Percentiles rank a stretch among this genome's conserved stretches.
phyloP scores from a whole-genome alignment of 805 yeast genomes.

The Helenozyma rhizophorensis region DNA sequence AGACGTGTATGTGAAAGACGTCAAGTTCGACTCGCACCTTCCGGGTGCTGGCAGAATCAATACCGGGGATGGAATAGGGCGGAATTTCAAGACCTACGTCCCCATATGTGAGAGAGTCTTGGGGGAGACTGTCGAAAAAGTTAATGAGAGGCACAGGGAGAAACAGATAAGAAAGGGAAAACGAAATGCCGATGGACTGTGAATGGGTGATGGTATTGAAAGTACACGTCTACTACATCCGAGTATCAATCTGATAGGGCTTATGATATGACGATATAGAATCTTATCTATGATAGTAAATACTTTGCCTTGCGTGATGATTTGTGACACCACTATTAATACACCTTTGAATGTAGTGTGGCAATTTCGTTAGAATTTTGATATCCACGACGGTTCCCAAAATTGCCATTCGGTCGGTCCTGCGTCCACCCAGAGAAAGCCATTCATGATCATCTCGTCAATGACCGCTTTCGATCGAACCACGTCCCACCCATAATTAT shows the following conservation, averaged over 20 bases:
- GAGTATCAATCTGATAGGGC: too few species aligned
- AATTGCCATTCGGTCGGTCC: constrained; percentile 36
- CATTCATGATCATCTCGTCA: constrained; percentile 75
- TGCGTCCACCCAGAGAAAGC: constrained; percentile 81
- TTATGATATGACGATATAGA: too few species aligned
- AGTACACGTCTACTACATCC: too few species aligned
- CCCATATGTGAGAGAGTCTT: constrained; percentile 54
- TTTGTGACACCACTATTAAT: too few species aligned
- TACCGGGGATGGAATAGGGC: constrained; percentile 77
- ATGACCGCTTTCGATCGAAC: constrained; percentile 59
- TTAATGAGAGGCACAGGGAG: constrained; percentile 58
- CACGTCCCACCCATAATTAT: constrained; percentile 72
- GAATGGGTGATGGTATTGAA: too few species aligned
- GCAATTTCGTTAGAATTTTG: constrained; percentile 6
- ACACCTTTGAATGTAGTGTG: too few species aligned
- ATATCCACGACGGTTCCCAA: constrained; percentile 78
- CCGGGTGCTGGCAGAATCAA: constrained; percentile 39
- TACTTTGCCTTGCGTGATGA: too few species aligned
- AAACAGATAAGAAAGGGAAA: constrained; percentile 28
- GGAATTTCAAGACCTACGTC: constrained; percentile 51
- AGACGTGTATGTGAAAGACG: constrained; percentile 14
- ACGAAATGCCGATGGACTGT: too few species aligned
- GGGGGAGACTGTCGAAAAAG: constrained; percentile 61
- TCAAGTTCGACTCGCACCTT: constrained; percentile 2
- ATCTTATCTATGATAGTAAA: too few species aligned